A percentile compares a stretch with the other conserved stretches of the same genome.
These are phyloP conservation scores for Gymnopilus dilepis DNA, from an alignment of 768 basidiomycete genomes.

Conservation along the genomic window DNA sequence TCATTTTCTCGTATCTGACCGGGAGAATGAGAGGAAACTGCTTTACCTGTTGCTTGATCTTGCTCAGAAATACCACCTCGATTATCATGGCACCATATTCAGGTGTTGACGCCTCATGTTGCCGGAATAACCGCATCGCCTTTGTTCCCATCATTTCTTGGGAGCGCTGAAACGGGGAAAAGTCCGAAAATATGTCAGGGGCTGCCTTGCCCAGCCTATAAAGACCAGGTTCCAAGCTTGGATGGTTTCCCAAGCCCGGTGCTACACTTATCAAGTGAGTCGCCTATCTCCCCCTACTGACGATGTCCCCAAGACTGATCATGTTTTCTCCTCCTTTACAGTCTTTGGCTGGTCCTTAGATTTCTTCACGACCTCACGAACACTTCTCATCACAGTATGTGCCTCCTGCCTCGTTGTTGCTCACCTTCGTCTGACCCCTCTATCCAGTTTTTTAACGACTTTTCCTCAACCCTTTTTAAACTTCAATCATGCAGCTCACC, in stretches of 20 bases:
- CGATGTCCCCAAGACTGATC: background rate
- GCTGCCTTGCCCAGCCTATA: constrained; percentile 1
- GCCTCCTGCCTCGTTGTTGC: background rate
- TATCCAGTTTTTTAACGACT: constrained; percentile 17
- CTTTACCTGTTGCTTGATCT: no score
- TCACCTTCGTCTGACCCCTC: background rate
- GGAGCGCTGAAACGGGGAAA: constrained; percentile 5
- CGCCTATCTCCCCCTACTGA: background rate
- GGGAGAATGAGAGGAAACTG: no score
- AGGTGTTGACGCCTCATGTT: background rate
- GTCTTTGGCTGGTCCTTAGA: constrained; percentile 33
- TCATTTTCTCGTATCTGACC: background rate
- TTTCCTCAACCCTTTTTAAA: constrained; percentile 15
- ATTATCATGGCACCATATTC: no score
- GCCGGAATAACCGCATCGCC: background rate
- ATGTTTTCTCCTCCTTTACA: constrained; percentile 10
- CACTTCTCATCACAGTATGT: constrained; percentile 20
- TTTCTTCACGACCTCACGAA: constrained; percentile 24
- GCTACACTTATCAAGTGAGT: constrained; percentile 19
- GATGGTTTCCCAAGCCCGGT: constrained; percentile 18
- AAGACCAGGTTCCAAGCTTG: constrained; percentile 4
- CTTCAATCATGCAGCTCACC: constrained; percentile 29
- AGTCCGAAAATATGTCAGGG: background rate
- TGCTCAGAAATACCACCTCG: no score
- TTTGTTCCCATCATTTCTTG: constrained; percentile 3